Conservation (phyloP, 768 basidiomycete species). For the Strobilomyces echinocephalus region DNA sequence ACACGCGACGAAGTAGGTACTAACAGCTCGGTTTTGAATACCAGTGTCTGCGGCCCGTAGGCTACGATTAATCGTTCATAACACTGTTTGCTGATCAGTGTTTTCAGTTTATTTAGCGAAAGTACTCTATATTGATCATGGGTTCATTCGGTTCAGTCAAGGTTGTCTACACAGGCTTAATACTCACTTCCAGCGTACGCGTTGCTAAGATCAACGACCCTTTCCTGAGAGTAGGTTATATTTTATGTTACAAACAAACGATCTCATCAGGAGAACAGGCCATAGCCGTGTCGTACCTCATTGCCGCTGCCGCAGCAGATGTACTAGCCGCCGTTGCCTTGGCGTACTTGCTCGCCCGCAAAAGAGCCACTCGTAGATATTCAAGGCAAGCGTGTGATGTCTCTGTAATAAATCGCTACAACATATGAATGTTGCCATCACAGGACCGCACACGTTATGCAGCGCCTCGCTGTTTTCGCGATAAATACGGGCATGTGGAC, state of each 20-base stretch:
- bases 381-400: background rate
- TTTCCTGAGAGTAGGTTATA: background rate
- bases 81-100: background rate
- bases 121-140: background rate
- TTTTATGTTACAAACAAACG: background rate
- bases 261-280: background rate
- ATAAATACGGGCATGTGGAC: slow-evolving; percentile 39
- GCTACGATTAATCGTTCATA: background rate
- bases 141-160: slow-evolving; percentile 1
- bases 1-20: background rate
- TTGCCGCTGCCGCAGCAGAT: slow-evolving; percentile 5
- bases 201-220: background rate
- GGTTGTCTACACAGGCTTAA: background rate
- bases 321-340: slow-evolving; percentile 2
- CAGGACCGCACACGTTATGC: slow-evolving; percentile 9
- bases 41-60: slow-evolving; percentile 4
- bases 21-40: background rate
- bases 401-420: background rate
- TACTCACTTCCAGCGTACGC: background rate
- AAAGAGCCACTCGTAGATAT: background rate
- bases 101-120: slow-evolving; percentile 4
- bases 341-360: slow-evolving; percentile 2
- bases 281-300: background rate
- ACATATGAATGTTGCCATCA: background rate
- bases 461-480: slow-evolving; percentile 8